Evolutionary conservation across 495 filamentous ascomycete species (phyloP), one percentile per base, ranked within the genome.

Genomic region (Penicillium coprophilum): DNA sequence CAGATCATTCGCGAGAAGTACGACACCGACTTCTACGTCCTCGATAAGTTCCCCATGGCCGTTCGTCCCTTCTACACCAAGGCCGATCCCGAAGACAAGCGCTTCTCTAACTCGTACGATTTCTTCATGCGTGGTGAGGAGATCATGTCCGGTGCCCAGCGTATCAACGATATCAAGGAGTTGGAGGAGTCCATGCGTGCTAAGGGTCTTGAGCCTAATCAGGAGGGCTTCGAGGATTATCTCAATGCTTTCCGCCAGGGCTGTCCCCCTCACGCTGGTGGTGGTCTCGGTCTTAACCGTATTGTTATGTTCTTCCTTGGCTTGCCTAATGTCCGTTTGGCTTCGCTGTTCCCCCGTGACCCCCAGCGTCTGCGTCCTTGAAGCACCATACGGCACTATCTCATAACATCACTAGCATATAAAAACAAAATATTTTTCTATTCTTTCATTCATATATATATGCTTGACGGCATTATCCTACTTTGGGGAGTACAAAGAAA

Each of bases 41-140:
- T 96, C 56, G 90, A 96, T 78, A 88, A 95, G 76, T 96, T 91
- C 81, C 92, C 92, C 53, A 87, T 91, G 70, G 69, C 78, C 40
- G 86, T 92, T 24, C 84, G 91, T 21, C 92, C 92, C 34, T 96
- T 96, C 78, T 96, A 96, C 73, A 91, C 92, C 67, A 89, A 91
- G 80, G 84, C 87, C 54, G 86, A 89, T 68, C 82, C 86, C 9
- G 59, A 80, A 47, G 82, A 87, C 71, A 77, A 85, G 55, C 77
- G 78, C 28, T 81, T 90, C 63, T 88, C 85, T 49, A 93, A 95
- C 73, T 88, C 86, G 6, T 96, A 90, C 77, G 91, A 96, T 75
- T 90, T 96, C 80, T 92, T 95, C 80, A 89, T 96, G 87, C 86
- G 92, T 60, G 89, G 89, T 19, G 89, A 96, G 74, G 92, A 93